Conservation (phyloP, 768 basidiomycete genomes). For the Rossbeevera mucosa region DNA sequence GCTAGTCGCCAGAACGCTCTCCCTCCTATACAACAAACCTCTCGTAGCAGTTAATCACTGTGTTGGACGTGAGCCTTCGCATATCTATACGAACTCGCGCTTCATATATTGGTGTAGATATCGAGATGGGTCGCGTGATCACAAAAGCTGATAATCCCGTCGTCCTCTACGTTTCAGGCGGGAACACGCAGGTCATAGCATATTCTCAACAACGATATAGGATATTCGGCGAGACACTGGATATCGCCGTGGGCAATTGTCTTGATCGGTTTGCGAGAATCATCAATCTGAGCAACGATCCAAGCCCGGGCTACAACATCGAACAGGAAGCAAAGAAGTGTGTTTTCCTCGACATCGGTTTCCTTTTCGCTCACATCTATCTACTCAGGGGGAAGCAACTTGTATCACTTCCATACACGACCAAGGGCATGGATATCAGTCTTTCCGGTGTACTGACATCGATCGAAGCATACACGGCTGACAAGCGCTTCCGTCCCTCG, state of each 20-base stretch:
- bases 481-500: slow-evolving; percentile 73
- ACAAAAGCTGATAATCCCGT: slow-evolving; percentile 94
- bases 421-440: slow-evolving; percentile 98
- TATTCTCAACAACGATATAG: slow-evolving; percentile 97
- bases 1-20: slow-evolving; percentile 85
- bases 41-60: slow-evolving; percentile 99
- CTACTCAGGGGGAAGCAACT: slow-evolving; percentile 71
- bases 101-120: slow-evolving; percentile 53
- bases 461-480: slow-evolving; percentile 79
- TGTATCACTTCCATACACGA: slow-evolving; percentile 84
- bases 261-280: slow-evolving; percentile 95
- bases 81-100: not conserved
- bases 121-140: slow-evolving; percentile 96
- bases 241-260: slow-evolving; percentile 99
- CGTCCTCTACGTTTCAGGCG: slow-evolving; percentile 96
- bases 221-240: slow-evolving; percentile 97
- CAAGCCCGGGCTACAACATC: slow-evolving; percentile 94
- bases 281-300: slow-evolving; percentile 92
- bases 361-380: slow-evolving; percentile 1
- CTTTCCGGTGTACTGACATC: slow-evolving; percentile 92
- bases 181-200: slow-evolving; percentile 98
- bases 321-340: slow-evolving; percentile 93
- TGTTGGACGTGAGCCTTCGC: slow-evolving; percentile 73
- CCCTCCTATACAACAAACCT: slow-evolving; percentile 84
- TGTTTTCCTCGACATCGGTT: not conserved